Base-by-base conservation (phyloP, 2,329 filamentous ascomycete species). In the Dactylonectria macrodidyma region DNA sequence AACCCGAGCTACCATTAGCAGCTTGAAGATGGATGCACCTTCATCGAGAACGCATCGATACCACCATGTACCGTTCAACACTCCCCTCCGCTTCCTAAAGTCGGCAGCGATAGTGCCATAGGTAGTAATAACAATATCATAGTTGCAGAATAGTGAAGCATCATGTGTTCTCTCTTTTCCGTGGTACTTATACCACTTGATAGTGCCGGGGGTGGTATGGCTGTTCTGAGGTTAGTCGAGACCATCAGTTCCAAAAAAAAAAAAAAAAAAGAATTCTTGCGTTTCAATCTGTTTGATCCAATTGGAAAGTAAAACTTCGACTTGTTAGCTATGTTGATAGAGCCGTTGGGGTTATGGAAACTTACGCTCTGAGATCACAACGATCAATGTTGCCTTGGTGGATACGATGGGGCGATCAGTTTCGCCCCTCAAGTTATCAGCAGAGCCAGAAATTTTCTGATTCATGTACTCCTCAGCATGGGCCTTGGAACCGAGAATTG, bases 51-150 rank as follows among this genome's bases (percentile, higher is more conserved):
- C 52, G 1, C n/a, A 9, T 34, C 61, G 52, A n/a, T 58, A 51
- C 61, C 61, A 63, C 1, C 30, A 14, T 14, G 41, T 24, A 11
- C n/a, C 30, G 22, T 41, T 34, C 46, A 63, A 44, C 2, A 24
- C 12, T n/a, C 52, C 34, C 12, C 38, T 24, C 3, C 30, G 41
- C 6, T 24, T 47, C 8, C 34, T 33, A 16, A 34, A 41, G 16
- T 63, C 61, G 11, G 52, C 52, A 16, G 55, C 46, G 3, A 63
- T n/a, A 5, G 61, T 63, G 3, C 61, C 47, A 51, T 63, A 58
- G 6, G 61, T 63, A 12, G 61, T 57, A 3, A 63, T n/a, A 9
- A 63, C 36, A 6, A 63, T 57, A 14, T 57, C 44, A 8, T 63
- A 55, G 10, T 44, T 33, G n/a, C n/a, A 14, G 11, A 58, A 47